phyloP scores from a whole-genome alignment of 2,329 filamentous ascomycete species.

The Apiospora arundinis region DNA sequence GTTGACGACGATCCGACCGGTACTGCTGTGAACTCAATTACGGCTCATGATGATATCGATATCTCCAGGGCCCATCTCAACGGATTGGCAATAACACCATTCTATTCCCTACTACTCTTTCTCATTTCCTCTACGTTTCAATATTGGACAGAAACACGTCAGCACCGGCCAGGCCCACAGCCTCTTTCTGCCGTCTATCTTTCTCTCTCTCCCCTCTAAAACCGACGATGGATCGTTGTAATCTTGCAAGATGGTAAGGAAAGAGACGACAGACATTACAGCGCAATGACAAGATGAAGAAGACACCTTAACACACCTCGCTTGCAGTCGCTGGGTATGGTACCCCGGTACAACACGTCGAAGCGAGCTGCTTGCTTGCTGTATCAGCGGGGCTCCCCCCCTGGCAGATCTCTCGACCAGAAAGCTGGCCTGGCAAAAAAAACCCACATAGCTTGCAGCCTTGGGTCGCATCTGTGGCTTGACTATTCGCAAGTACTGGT shows the following conservation, averaged over 20 bases:
- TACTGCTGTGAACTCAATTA: neutral
- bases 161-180: neutral
- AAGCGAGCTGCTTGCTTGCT: neutral
- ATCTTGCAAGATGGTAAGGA: neutral
- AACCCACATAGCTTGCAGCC: conserved; percentile 8
- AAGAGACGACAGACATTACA: neutral
- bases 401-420: conserved; percentile 12
- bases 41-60: neutral
- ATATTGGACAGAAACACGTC: neutral
- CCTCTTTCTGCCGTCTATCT: neutral
- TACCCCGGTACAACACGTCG: conserved; percentile 4
- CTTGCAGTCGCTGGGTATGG: conserved; percentile 8
- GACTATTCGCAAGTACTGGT: neutral
- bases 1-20: conserved; percentile 19
- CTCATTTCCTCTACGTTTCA: neutral
- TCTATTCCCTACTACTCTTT: no score
- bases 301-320: neutral
- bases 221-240: conserved; percentile 1
- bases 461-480: conserved; percentile 19
- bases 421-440: neutral
- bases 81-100: neutral
- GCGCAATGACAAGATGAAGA: neutral
- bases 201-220: neutral
- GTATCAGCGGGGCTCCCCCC: neutral
- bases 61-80: neutral